These are phyloP conservation scores for Anthoceros angustus DNA, from an alignment of 225 moss, liverwort and hornwort species.

Conservation along the genomic window DNA sequence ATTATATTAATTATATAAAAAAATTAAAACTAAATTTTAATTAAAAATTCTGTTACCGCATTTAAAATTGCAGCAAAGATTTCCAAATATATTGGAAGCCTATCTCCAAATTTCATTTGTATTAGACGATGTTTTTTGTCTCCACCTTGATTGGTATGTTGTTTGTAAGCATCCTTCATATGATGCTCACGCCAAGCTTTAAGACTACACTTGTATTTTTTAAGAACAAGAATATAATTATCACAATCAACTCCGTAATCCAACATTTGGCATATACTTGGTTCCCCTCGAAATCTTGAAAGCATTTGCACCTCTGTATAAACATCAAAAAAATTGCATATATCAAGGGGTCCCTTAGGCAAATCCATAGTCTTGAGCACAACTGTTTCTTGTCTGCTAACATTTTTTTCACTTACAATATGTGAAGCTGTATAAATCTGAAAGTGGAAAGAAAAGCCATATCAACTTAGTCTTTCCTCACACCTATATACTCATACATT, in stretches of 20 bases:
- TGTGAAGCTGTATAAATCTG: constrained; percentile 64
- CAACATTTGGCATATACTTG: constrained; percentile 53
- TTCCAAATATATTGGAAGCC: constrained; percentile 55
- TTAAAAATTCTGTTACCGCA: constrained; percentile 36
- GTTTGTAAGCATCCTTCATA: neutral
- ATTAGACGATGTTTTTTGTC: neutral
- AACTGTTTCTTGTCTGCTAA: constrained; percentile 26
- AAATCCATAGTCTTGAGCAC: constrained; percentile 74
- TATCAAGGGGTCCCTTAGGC: constrained; percentile 57
- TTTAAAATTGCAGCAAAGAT: constrained; percentile 53
- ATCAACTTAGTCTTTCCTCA: neutral
- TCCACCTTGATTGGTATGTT: constrained; percentile 5
- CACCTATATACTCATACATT: neutral
- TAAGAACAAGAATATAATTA: constrained; percentile 63
- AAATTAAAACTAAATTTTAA: neutral
- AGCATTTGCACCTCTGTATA: constrained; percentile 77
- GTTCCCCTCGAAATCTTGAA: constrained; percentile 47
- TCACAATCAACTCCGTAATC: constrained; percentile 67
- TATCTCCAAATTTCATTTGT: constrained; percentile 12
- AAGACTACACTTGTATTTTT: constrained; percentile 79
- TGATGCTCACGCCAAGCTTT: constrained; percentile 48
- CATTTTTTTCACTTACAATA: constrained; percentile 7
- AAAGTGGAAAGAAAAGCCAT: neutral
- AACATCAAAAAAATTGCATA: constrained; percentile 74
- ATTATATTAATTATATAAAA: neutral